Evolutionary conservation across 2,329 filamentous ascomycete species (phyloP), one percentile per base, ranked within the genome.

Genomic region (Penicillium frequentans): DNA sequence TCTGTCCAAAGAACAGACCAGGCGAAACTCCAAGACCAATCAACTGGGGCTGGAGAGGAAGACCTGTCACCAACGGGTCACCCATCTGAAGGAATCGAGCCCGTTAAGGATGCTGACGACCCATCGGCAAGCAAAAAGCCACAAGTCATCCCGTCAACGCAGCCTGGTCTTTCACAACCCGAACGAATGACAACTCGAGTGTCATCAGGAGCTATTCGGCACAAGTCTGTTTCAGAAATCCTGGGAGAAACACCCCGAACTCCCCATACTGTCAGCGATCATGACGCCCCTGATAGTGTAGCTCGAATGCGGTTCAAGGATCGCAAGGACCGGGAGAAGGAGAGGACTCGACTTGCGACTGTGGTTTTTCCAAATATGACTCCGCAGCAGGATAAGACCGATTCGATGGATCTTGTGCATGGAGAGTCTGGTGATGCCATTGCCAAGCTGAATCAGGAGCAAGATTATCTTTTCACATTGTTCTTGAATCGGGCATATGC

Each of bases 201-300:
- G 23, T 86, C 86, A 3, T 90, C 89, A 10, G 88, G 87, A 43
- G 85, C 86, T 3, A 85, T 90, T 64, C 81, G 85, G 59, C 85
- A 88, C 52, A 91, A 90, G 68, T 90, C 88, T 5, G 86, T 90
- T 5, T 88, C 85, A 19, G 89, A 91, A 70, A 89, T 90, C 43
- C 78, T 90, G 6, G 86, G 85, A 52, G 86, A 85, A 57, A 81
- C 80, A 19, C 79, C 84, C 42, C 71, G 76, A 61, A 54, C 52
- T n/a, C 44, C 52, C n/a, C 52, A 54, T 23, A 29, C 43, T 8
- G 79, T 81, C 16, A 75, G 71, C 55, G 61, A 63, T 33, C 61
- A 67, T 50, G 63, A 64, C 19, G 64, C 66, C 11, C 69, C 70
- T 19, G 71, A 72, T 44, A 70, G 72, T 47, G 67, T 72, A 42